Conservation (phyloP, 805 yeast genomes). For the Zygosaccharomyces gambellarensis region DNA sequence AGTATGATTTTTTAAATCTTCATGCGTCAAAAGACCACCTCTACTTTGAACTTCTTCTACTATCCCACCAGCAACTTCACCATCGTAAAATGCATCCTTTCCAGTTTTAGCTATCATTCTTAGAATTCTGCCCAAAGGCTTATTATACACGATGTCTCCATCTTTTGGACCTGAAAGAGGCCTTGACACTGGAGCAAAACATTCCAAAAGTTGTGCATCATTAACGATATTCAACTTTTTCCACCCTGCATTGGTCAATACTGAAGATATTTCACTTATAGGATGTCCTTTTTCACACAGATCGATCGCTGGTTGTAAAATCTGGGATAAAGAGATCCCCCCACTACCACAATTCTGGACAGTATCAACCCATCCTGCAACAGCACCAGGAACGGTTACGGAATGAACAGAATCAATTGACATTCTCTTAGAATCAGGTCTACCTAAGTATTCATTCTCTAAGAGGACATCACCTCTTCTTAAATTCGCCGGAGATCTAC, state of each 20-base stretch:
- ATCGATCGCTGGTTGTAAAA: conserved; percentile 60
- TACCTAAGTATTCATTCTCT: conserved; percentile 25
- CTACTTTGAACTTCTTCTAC: conserved; percentile 46
- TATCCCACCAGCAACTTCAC: conserved; percentile 63
- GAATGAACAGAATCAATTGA: conserved; percentile 51
- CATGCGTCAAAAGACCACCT: conserved; percentile 52
- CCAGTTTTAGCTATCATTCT: conserved; percentile 50
- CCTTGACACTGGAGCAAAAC: conserved; percentile 20
- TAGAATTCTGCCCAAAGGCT: conserved; percentile 49
- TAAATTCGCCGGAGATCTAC: conserved; percentile 50
- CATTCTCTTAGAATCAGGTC: conserved; percentile 46
- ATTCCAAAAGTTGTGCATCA: conserved; percentile 11
- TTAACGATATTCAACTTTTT: conserved; percentile 23
- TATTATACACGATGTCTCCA: conserved; percentile 56
- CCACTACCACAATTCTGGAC: conserved; percentile 69
- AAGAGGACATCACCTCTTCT: neutral
- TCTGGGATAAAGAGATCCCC: conserved; percentile 51
- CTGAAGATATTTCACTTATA: conserved; percentile 54
- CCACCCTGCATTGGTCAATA: conserved; percentile 44
- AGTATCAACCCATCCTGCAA: conserved; percentile 76
- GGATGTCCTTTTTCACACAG: conserved; percentile 66
- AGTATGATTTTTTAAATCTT: conserved; percentile 54
- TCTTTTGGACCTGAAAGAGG: conserved; percentile 46
- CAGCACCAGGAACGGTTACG: conserved; percentile 73
- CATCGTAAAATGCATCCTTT: conserved; percentile 63